Conservation (phyloP, 208 protist genomes). For the Herpetomonas tarakana region DNA sequence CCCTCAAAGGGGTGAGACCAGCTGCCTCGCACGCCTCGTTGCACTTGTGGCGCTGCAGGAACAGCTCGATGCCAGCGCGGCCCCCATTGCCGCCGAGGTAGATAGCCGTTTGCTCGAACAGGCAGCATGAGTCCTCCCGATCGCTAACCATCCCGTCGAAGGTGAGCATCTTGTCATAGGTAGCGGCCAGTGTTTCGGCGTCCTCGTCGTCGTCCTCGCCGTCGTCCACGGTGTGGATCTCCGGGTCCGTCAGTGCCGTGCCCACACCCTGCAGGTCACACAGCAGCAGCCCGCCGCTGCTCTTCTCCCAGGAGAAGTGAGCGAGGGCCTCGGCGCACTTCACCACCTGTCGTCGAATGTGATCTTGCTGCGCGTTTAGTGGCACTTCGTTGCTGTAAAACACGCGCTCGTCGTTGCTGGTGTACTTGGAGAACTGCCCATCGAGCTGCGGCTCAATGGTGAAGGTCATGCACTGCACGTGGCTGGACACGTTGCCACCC, state of each 20-base stretch:
- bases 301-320: constrained; percentile 14
- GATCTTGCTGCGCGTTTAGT: neutral
- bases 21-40: constrained; percentile 11
- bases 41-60: constrained; percentile 14
- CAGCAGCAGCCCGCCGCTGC: constrained; percentile 4
- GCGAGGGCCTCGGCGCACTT: constrained; percentile 36
- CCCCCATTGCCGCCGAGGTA: constrained; percentile 11
- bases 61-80: constrained; percentile 14
- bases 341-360: neutral
- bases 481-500: neutral
- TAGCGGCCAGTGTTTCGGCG: neutral
- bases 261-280: constrained; percentile 26
- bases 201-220: neutral
- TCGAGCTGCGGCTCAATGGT: constrained; percentile 17
- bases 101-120: neutral
- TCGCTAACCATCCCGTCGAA: neutral
- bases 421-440: constrained; percentile 18
- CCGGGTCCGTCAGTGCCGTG: constrained; percentile 21
- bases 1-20: too few species aligned
- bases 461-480: constrained; percentile 9
- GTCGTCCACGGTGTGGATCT: constrained; percentile 16
- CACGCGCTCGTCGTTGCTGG: constrained; percentile 16
- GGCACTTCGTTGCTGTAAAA: neutral
- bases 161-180: neutral
- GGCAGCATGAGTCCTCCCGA: neutral